Evolutionary conservation across 192 early-diverging fungal genomes (phyloP).

Genomic region (Entophlyctis helioformis): DNA sequence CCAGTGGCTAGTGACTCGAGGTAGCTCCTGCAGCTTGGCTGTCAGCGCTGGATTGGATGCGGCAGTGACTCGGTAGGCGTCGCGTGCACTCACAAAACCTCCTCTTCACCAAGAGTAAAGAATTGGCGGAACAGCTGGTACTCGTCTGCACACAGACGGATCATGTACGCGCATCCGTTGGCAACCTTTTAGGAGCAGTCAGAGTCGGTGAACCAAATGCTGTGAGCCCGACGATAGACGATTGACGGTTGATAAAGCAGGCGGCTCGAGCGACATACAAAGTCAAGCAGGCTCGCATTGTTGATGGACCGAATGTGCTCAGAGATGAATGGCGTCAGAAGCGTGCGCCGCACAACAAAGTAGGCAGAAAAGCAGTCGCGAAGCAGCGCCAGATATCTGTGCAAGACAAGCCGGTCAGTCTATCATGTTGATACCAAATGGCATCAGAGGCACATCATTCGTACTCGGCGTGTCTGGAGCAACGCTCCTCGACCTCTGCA

Average conservation of each 20-base stretch:
- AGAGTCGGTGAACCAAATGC: no score
- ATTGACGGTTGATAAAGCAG: slow-evolving; percentile 2
- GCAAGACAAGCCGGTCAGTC: slow-evolving; percentile 1
- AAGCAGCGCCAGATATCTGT: slow-evolving; percentile 56
- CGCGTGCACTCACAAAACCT: slow-evolving; percentile 51
- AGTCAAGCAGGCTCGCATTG: slow-evolving; percentile 10
- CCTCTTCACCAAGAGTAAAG: slow-evolving; percentile 62
- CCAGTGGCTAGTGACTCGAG: slow-evolving; percentile 61
- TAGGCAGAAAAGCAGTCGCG: slow-evolving; percentile 67
- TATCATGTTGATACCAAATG: background rate
- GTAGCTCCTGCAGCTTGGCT: slow-evolving; percentile 51
- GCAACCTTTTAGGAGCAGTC: background rate
- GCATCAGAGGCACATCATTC: background rate
- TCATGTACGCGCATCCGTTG: slow-evolving; percentile 75
- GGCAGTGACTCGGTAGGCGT: no score
- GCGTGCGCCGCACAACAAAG: slow-evolving; percentile 55
- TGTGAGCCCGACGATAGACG: background rate
- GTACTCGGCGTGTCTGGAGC: slow-evolving; percentile 56
- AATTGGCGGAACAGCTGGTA: slow-evolving; percentile 65
- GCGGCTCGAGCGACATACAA: slow-evolving; percentile 1
- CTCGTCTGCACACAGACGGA: slow-evolving; percentile 76
- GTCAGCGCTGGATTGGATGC: no score
- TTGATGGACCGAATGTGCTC: slow-evolving; percentile 45
- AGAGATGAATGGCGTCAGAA: slow-evolving; percentile 55
- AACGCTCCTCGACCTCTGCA: slow-evolving; percentile 64